A percentile compares a stretch with the other conserved stretches of the same genome.
Conservation (phyloP, 495 filamentous ascomycete genomes). For the Lichenothelia convexa region DNA sequence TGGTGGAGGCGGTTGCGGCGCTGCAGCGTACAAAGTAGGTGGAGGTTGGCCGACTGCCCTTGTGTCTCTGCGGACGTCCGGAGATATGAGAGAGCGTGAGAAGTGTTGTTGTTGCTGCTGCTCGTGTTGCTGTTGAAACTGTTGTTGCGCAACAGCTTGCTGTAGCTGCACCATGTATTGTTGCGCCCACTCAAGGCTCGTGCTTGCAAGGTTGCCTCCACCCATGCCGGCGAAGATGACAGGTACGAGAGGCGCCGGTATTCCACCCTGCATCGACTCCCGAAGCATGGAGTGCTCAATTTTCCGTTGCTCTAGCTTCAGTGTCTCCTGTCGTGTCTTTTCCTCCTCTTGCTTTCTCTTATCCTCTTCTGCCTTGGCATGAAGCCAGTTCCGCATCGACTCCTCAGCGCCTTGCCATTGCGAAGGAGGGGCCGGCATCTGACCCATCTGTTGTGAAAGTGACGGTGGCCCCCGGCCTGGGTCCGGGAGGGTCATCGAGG, state of each 20-base stretch:
- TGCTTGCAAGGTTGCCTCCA: conserved; percentile 39
- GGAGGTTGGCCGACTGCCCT: conserved; percentile 20
- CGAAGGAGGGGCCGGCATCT: conserved; percentile 50
- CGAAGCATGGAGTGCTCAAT: conserved; percentile 71
- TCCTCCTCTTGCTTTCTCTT: conserved; percentile 73
- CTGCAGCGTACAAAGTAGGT: conserved; percentile 8
- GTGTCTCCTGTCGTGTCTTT: conserved; percentile 61
- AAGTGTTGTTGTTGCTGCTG: conserved; percentile 30
- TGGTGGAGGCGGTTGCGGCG: conserved; percentile 14
- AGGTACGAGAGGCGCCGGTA: conserved; percentile 75
- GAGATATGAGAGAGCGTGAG: conserved; percentile 31
- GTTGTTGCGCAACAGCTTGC: conserved; percentile 24
- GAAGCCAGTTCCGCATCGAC: conserved; percentile 63
- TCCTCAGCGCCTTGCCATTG: conserved; percentile 63
- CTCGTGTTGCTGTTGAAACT: conserved; percentile 34
- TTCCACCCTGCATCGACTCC: conserved; percentile 59
- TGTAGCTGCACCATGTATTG: conserved; percentile 38
- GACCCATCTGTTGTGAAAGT: conserved; percentile 11
- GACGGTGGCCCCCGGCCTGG: conserved; percentile 6
- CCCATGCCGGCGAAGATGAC: conserved; percentile 77
- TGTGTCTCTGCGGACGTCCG: conserved; percentile 26
- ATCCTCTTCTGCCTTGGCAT: conserved; percentile 73
- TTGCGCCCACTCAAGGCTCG: conserved; percentile 54
- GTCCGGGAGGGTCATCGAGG: conserved; percentile 45
- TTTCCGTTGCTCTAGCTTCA: conserved; percentile 62